These are phyloP conservation scores for Pseudogymnoascus sp. DNA, from an alignment of 2,329 filamentous ascomycete species.

Conservation along the genomic window DNA sequence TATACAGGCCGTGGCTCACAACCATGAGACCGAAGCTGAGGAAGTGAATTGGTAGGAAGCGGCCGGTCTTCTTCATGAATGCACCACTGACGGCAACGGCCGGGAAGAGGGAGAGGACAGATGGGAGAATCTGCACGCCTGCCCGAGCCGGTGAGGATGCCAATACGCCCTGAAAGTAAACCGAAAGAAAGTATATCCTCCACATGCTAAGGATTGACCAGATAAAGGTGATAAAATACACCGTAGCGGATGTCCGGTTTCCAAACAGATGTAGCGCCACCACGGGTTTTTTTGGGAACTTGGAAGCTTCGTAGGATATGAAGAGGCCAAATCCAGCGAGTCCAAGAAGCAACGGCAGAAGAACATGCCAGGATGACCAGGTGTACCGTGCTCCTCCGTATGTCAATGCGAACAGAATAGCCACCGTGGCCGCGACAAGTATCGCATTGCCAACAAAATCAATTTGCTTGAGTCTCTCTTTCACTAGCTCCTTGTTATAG, in stretches of 20 bases:
- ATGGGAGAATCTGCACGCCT: slow-evolving; percentile 37
- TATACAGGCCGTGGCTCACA: slow-evolving; percentile 31
- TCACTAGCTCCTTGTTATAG: slow-evolving; percentile 26
- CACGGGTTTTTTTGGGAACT: slow-evolving; percentile 24
- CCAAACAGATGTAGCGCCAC: slow-evolving; percentile 39
- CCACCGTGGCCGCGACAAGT: slow-evolving; percentile 33
- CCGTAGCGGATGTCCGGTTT: slow-evolving; percentile 21
- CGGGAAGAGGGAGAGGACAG: slow-evolving; percentile 36
- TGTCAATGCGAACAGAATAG: slow-evolving; percentile 37
- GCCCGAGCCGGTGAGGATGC: slow-evolving; percentile 34
- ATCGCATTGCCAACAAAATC: slow-evolving; percentile 39
- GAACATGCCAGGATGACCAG: slow-evolving; percentile 35
- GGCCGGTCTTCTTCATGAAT: slow-evolving; percentile 33
- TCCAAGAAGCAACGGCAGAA: slow-evolving; percentile 39
- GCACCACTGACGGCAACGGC: slow-evolving; percentile 35
- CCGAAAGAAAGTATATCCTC: slow-evolving; percentile 27
- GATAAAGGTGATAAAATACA: slow-evolving; percentile 30
- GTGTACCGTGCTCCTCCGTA: slow-evolving; percentile 36
- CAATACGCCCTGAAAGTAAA: slow-evolving; percentile 31
- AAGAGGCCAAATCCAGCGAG: slow-evolving; percentile 33
- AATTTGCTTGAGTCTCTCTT: slow-evolving; percentile 31
- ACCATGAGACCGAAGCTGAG: slow-evolving; percentile 30
- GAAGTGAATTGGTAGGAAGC: slow-evolving; percentile 40
- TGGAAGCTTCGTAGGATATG: slow-evolving; percentile 31
- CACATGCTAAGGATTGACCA: slow-evolving; percentile 32